These are phyloP conservation scores for Macrotyloma uniflorum DNA, from an alignment of 306 rosid genomes.

Conservation along the genomic window DNA sequence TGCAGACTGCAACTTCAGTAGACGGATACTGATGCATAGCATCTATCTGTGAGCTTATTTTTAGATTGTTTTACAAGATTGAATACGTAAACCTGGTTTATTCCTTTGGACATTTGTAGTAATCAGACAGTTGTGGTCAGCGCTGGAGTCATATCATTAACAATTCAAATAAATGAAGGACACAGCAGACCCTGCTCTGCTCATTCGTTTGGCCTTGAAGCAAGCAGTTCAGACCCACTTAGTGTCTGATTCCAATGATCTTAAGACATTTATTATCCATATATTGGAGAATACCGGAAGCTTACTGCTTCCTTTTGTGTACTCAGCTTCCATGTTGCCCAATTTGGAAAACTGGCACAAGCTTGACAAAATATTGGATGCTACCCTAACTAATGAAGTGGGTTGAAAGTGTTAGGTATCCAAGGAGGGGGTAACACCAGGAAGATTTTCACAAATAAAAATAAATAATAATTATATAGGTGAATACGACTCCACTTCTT, in stretches of 20 bases:
- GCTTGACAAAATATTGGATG: constrained; percentile 69
- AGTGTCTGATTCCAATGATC: constrained; percentile 62
- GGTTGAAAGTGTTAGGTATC: no score
- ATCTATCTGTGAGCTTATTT: background rate
- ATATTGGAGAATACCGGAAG: constrained; percentile 81
- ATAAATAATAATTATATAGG: no score
- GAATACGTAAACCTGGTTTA: constrained; percentile 28
- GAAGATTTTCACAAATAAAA: no score
- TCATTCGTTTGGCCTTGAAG: constrained; percentile 86
- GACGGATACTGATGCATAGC: background rate
- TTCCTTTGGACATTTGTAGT: constrained; percentile 36
- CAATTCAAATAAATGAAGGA: constrained; percentile 44
- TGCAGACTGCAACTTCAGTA: background rate
- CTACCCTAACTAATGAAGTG: constrained; percentile 76
- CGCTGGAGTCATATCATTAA: constrained; percentile 17
- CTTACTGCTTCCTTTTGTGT: constrained; percentile 82
- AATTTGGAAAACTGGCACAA: constrained; percentile 59
- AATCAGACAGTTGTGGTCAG: constrained; percentile 27
- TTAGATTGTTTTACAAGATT: constrained; percentile 15
- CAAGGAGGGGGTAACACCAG: no score
- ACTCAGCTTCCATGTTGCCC: constrained; percentile 63
- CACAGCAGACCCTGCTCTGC: constrained; percentile 40
- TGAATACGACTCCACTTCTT: no score
- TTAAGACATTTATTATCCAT: constrained; percentile 65
- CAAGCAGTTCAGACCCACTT: constrained; percentile 75